Evolutionary conservation across 495 filamentous ascomycete genomes (phyloP).

Genomic region (Neurospora discreta): DNA sequence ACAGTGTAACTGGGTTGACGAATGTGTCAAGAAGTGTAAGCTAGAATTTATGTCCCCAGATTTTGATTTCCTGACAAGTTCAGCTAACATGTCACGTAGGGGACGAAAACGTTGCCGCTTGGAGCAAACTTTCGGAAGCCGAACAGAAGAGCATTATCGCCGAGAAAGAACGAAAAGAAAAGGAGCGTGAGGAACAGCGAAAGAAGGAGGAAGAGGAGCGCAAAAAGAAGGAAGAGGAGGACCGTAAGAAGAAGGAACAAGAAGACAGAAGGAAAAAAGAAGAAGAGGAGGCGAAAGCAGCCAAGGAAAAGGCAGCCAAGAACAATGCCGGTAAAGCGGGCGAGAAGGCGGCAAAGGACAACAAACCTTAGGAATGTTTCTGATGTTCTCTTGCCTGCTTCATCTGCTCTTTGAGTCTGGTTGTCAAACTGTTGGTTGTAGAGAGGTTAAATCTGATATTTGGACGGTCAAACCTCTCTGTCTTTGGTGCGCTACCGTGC

Average conservation of each 20-base stretch:
- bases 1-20: constrained; percentile 50
- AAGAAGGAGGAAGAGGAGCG: constrained; percentile 13
- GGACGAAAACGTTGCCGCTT: constrained; percentile 42
- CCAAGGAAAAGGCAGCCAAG: constrained; percentile 1
- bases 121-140: constrained; percentile 32
- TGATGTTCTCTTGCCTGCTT: background rate
- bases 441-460: background rate
- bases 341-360: background rate
- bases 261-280: constrained; percentile 1
- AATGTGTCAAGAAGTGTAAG: constrained; percentile 42
- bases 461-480: background rate
- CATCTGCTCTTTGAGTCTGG: background rate
- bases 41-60: background rate
- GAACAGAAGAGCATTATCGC: constrained; percentile 39
- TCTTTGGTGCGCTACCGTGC: background rate
- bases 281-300: constrained; percentile 4
- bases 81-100: background rate
- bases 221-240: constrained; percentile 8
- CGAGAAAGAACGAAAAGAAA: constrained; percentile 21
- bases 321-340: background rate
- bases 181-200: constrained; percentile 14
- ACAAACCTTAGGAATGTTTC: background rate
- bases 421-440: background rate
- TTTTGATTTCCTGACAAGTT: background rate
- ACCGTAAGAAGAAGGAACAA: constrained; percentile 7